phyloP scores from a whole-genome alignment of 768 basidiomycete genomes.

The Lactifluus pinguis region DNA sequence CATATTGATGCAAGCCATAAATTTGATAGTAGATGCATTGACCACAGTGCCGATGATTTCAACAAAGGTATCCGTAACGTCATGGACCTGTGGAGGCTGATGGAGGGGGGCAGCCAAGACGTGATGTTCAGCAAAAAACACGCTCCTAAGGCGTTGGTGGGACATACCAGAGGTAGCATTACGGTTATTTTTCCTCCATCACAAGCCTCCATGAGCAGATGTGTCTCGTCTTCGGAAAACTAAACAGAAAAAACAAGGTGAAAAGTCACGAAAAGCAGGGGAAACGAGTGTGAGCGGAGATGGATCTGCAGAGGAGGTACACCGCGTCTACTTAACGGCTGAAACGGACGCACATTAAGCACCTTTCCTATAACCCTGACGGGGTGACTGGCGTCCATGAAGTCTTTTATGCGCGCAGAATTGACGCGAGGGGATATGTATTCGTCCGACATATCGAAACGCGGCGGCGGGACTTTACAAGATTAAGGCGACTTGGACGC shows the following conservation, averaged over 20 bases:
- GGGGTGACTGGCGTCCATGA: slow-evolving; percentile 1
- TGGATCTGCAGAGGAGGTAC: no score
- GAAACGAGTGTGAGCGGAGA: background rate
- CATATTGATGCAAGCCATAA: slow-evolving; percentile 43
- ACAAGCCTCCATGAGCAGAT: slow-evolving; percentile 12
- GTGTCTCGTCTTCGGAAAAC: slow-evolving; percentile 12
- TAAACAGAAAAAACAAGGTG: background rate
- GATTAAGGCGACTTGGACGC: no score
- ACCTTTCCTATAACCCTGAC: slow-evolving; percentile 17
- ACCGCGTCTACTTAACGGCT: background rate
- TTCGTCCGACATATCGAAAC: background rate
- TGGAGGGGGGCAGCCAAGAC: no score
- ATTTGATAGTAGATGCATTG: slow-evolving; percentile 47
- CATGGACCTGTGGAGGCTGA: slow-evolving; percentile 27
- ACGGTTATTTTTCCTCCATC: slow-evolving; percentile 16
- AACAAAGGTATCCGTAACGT: slow-evolving; percentile 41
- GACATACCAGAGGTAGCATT: slow-evolving; percentile 1
- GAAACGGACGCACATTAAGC: slow-evolving; percentile 8
- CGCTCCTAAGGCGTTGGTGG: no score
- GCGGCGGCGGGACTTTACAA: no score
- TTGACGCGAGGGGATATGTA: slow-evolving; percentile 15
- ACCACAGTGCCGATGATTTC: slow-evolving; percentile 61
- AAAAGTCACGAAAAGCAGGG: background rate
- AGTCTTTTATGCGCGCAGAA: slow-evolving; percentile 8
- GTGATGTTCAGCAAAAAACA: background rate